phyloP scores from a whole-genome alignment of 768 basidiomycete species.

The Suillus clintonianus region DNA sequence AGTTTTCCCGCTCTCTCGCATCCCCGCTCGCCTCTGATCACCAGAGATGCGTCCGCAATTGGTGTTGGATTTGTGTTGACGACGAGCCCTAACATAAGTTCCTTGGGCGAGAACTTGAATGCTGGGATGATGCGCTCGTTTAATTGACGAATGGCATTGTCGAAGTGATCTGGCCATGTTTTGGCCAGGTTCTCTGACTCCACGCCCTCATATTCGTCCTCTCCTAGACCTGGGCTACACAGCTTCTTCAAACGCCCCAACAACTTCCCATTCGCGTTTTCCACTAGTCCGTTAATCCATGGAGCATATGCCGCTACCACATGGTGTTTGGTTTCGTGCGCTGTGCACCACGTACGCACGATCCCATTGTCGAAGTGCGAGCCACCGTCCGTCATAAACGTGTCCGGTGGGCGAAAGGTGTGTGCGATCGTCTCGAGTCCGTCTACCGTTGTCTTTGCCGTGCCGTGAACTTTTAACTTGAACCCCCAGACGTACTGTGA shows the following conservation, averaged over 20 bases:
- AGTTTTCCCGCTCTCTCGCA: too few relatives aligned
- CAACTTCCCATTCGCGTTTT: conserved; percentile 12
- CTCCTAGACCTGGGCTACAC: conserved; percentile 34
- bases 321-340: conserved; percentile 17
- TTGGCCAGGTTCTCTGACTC: too few relatives aligned
- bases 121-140: neutral
- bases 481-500: conserved; percentile 23
- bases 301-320: conserved; percentile 36
- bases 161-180: too few relatives aligned
- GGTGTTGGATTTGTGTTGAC: conserved; percentile 4
- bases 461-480: conserved; percentile 29
- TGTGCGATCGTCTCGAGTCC: conserved; percentile 23
- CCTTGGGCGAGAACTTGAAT: conserved; percentile 12
- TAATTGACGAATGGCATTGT: too few relatives aligned
- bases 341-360: conserved; percentile 27
- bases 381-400: conserved; percentile 41
- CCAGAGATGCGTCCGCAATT: neutral
- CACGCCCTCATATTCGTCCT: too few relatives aligned
- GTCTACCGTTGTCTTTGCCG: conserved; percentile 19
- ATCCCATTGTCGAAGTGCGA: conserved; percentile 38
- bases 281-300: conserved; percentile 41
- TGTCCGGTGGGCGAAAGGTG: conserved; percentile 24
- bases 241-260: conserved; percentile 27
- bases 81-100: conserved; percentile 7
- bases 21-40: too few relatives aligned